Percentiles rank a stretch among this genome's conserved stretches.
Conservation (phyloP, 1,139 yeast genomes). For the Yamadazyma diddensiae region DNA sequence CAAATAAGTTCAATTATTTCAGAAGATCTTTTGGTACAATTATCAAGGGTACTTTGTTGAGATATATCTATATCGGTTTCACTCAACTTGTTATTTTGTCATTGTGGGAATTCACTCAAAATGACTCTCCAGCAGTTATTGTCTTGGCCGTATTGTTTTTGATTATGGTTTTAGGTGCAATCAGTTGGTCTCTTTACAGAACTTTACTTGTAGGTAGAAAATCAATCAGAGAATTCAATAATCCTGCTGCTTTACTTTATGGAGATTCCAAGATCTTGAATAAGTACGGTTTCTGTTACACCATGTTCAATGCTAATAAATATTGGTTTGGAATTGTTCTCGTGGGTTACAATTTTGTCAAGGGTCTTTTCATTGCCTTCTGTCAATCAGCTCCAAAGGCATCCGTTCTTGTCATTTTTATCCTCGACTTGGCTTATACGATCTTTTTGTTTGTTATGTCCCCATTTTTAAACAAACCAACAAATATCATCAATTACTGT, state of each 20-base stretch:
- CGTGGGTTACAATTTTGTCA: slow-evolving; percentile 52
- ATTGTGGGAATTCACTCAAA: slow-evolving; percentile 68
- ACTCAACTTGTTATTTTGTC: slow-evolving; percentile 68
- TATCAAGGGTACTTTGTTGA: slow-evolving; percentile 64
- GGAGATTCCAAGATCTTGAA: slow-evolving; percentile 64
- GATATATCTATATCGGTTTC: slow-evolving; percentile 73
- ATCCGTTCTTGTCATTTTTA: slow-evolving; percentile 62
- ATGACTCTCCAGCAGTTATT: slow-evolving; percentile 73
- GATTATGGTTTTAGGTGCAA: slow-evolving; percentile 49
- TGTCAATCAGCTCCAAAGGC: slow-evolving; percentile 70
- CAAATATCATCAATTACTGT: slow-evolving; percentile 63
- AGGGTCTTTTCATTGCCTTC: slow-evolving; percentile 63
- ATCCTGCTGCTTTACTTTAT: slow-evolving; percentile 76
- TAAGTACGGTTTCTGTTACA: slow-evolving; percentile 75
- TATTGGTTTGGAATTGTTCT: slow-evolving; percentile 74
- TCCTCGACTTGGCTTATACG: slow-evolving; percentile 63
- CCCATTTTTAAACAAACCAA: slow-evolving; percentile 72
- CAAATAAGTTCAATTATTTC: slow-evolving; percentile 46
- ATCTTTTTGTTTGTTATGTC: slow-evolving; percentile 51
- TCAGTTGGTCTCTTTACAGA: slow-evolving; percentile 60
- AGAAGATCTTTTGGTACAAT: slow-evolving; percentile 52
- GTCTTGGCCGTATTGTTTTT: slow-evolving; percentile 67
- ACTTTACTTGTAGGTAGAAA: slow-evolving; percentile 53
- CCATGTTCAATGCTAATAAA: slow-evolving; percentile 73
- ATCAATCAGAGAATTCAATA: slow-evolving; percentile 53